Base-by-base conservation (phyloP, 495 filamentous ascomycete genomes). In the Bacidia rubella region DNA sequence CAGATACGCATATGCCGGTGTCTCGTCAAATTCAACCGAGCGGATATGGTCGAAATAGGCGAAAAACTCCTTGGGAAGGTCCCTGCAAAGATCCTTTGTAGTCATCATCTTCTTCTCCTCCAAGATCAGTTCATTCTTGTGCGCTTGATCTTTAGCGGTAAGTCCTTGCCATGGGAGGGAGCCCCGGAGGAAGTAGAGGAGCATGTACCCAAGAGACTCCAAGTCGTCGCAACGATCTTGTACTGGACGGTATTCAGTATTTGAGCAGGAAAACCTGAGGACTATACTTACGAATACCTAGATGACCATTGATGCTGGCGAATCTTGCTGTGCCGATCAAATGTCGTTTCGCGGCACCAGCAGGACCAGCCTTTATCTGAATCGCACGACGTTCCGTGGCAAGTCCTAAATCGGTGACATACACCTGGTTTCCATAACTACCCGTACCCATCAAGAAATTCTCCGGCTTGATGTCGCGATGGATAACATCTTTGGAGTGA, bases 401-500 rank as follows among this genome's bases (percentile, higher is more conserved):
- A 63, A 90, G 87, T n/a, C 86, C 86, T 63, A 90, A 88, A 65
- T 89, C 86, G 2, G 83, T 89, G 12, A 59, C 41, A 52, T 57
- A 59, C 3, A 62, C 51, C 7, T 40, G 41, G 32, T 59, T 59
- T 42, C 54, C 51, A 47, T 57, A 17, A 19, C 22, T 54, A 11
- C 59, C 57, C 23, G 17, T 45, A 32, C 57, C 57, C 53, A 59
- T 59, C 20, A 62, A 52, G 35, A 62, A 47, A 29, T 62, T 59
- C 25, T 58, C 56, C 25, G 45, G 45, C 25, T 48, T 27, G 10
- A 48, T 23, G 22, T 49, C 23, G 23, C 23, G 23, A 49, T 49
- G 25, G 17, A 49, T 49, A 68, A 62, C 51, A 40, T 57, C 47
- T 50, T 65, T 68, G 15, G 57, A 65, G 54, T 68, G 60, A 52